A percentile compares a stretch with the other conserved stretches of the same genome.
These are phyloP conservation scores for Penicillium sp. DNA, from an alignment of 2,329 filamentous ascomycete species.

Conservation along the genomic window DNA sequence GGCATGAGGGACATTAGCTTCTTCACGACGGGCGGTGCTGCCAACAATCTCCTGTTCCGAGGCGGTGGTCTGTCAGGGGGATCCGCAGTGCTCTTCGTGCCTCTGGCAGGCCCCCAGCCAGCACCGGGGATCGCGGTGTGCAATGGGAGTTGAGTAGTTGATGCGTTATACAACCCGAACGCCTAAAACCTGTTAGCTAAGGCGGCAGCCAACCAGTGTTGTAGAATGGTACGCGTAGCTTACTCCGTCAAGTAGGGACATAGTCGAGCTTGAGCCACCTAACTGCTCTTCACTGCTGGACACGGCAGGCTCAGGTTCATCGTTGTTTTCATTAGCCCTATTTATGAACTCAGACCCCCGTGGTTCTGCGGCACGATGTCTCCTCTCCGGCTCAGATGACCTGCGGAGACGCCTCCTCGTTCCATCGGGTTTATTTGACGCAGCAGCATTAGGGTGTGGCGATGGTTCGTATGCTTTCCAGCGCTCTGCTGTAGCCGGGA, in stretches of 20 bases:
- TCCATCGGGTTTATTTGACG: too few species aligned
- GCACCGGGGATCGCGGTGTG: too few species aligned
- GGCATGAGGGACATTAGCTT: conserved; percentile 26
- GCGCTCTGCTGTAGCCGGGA: background rate
- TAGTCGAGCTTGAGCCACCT: conserved; percentile 1
- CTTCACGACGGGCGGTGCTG: background rate
- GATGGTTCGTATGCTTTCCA: background rate
- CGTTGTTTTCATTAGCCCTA: background rate
- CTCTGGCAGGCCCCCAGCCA: too few species aligned
- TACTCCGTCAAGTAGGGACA: conserved; percentile 2
- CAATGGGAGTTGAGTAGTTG: too few species aligned
- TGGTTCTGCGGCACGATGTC: too few species aligned
- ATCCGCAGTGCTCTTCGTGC: background rate
- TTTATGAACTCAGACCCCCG: too few species aligned
- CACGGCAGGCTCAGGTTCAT: background rate
- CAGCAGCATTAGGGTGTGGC: too few species aligned
- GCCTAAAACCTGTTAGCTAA: too few species aligned
- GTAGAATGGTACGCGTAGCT: background rate
- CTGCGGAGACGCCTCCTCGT: too few species aligned
- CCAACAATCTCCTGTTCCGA: background rate
- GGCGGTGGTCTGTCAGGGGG: background rate
- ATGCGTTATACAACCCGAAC: too few species aligned
- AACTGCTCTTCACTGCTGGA: background rate
- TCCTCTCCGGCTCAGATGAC: too few species aligned
- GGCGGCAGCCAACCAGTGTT: too few species aligned